Conservation (phyloP, 164 flowering plant genomes). For the Vitis riparia region DNA sequence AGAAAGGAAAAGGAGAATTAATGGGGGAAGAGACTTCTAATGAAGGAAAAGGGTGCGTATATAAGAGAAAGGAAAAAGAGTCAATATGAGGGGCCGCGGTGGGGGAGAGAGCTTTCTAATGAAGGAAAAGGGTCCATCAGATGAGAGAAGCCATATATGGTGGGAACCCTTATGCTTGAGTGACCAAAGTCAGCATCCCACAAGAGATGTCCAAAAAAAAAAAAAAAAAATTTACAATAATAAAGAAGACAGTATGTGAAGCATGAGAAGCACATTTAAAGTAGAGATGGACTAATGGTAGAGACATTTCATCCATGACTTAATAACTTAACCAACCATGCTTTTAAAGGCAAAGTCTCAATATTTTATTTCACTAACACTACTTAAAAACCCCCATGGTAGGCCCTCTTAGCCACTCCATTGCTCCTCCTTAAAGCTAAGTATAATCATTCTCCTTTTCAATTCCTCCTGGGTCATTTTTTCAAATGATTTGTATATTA, state of each 20-base stretch:
- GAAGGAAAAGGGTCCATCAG: neutral
- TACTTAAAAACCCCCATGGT: constrained; percentile 11
- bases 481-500: constrained; percentile 37
- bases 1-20: too few species aligned
- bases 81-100: too few species aligned
- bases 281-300: constrained; percentile 12
- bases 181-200: too few species aligned
- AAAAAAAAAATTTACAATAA: too few species aligned
- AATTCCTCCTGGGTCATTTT: constrained; percentile 25
- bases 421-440: constrained; percentile 85
- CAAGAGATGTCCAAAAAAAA: too few species aligned
- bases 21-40: too few species aligned
- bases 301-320: constrained; percentile 44
- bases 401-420: constrained; percentile 31
- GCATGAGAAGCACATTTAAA: constrained; percentile 1
- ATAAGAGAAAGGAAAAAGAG: too few species aligned
- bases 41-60: too few species aligned
- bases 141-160: too few species aligned
- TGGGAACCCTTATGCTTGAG: too few species aligned
- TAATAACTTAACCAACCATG: constrained; percentile 46
- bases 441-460: constrained; percentile 48
- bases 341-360: constrained; percentile 33
- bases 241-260: neutral
- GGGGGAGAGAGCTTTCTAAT: too few species aligned
- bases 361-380: constrained; percentile 10